A percentile compares a stretch with the other conserved stretches of the same genome.
phyloP scores from a whole-genome alignment of 1,284 basidiomycete genomes.

The Acaromyces ingoldii region DNA sequence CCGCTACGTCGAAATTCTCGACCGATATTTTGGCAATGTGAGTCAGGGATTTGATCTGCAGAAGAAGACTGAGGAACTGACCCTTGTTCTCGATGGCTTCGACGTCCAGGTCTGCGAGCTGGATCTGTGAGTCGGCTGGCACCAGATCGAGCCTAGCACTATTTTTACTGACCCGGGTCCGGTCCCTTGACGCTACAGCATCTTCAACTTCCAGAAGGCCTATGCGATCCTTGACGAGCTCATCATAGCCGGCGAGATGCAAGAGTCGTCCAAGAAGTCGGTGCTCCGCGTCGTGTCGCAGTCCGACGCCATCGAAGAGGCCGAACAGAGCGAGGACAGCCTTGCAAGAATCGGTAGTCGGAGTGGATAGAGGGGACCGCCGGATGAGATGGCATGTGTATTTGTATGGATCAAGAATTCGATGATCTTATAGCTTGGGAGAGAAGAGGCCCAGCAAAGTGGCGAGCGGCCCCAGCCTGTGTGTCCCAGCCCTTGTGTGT shows the following conservation, averaged over 20 bases:
- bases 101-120: constrained; percentile 39
- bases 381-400: no score
- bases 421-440: no score
- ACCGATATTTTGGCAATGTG: constrained; percentile 94
- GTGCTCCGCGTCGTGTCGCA: constrained; percentile 74
- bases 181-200: constrained; percentile 13
- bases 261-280: constrained; percentile 97
- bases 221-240: constrained; percentile 73
- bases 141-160: no score
- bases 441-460: no score
- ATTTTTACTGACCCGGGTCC: not conserved
- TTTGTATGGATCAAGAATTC: no score
- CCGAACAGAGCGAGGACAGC: constrained; percentile 50
- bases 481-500: no score
- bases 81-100: not conserved
- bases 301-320: constrained; percentile 50
- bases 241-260: constrained; percentile 94
- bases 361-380: constrained; percentile 7
- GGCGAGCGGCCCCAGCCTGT: no score
- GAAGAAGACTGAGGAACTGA: not conserved
- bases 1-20: constrained; percentile 96
- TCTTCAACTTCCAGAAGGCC: constrained; percentile 52
- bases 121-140: constrained; percentile 27
- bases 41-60: constrained; percentile 3
- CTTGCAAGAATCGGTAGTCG: constrained; percentile 11